Evolutionary conservation across 2,329 filamentous ascomycete species (phyloP).

Genomic region (Phyllosticta citribraziliensis): DNA sequence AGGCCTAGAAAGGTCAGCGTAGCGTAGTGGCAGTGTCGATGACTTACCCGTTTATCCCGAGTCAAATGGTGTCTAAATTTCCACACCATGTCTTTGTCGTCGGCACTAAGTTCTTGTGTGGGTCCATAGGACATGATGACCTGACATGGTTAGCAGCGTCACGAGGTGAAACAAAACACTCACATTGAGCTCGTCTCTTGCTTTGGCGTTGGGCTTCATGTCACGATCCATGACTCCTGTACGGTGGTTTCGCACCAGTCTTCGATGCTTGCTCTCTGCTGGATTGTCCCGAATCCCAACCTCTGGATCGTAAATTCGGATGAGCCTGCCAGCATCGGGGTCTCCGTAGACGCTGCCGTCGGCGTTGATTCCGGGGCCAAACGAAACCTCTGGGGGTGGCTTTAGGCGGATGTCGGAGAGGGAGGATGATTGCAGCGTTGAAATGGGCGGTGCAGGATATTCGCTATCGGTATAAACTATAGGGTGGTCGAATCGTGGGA

Average conservation of each 20-base stretch:
- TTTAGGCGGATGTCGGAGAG: conserved; percentile 63
- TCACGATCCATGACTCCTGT: conserved; percentile 94
- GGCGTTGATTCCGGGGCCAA: conserved; percentile 74
- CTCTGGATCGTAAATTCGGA: conserved; percentile 89
- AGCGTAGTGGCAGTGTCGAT: too few species aligned
- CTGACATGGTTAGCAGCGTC: conserved; percentile 15
- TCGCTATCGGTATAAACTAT: conserved; percentile 92
- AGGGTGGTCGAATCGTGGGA: conserved; percentile 90
- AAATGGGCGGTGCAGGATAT: conserved; percentile 76
- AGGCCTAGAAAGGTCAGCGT: conserved; percentile 38
- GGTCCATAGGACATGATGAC: conserved; percentile 84
- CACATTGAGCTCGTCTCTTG: conserved; percentile 77
- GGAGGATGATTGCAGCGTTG: conserved; percentile 58
- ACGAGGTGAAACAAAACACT: conserved; percentile 52
- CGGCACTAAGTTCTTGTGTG: conserved; percentile 74
- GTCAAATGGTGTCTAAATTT: conserved; percentile 93
- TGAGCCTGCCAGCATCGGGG: conserved; percentile 50
- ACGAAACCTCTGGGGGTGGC: conserved; percentile 77
- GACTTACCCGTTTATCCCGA: conserved; percentile 57
- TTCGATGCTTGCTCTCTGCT: conserved; percentile 86
- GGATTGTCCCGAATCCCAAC: conserved; percentile 84
- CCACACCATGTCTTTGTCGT: conserved; percentile 96
- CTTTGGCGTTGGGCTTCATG: conserved; percentile 90
- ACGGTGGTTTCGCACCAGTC: conserved; percentile 81
- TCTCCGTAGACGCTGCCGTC: conserved; percentile 46